Conservation (phyloP, 179 eudicot species). For the Nepenthes alata region DNA sequence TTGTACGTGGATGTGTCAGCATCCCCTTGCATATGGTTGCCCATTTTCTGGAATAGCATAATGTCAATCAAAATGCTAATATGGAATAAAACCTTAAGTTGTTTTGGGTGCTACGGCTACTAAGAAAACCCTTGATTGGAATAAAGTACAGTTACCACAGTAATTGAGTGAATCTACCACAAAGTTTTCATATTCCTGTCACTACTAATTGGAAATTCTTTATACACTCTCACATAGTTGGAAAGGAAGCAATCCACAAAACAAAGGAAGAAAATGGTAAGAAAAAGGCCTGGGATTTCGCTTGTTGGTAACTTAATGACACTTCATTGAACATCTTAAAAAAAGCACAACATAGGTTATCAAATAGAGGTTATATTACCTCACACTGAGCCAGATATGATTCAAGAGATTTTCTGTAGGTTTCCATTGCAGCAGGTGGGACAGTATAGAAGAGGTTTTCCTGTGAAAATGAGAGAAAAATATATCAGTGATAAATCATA, state of each 20-base stretch:
- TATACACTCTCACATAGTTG: not conserved
- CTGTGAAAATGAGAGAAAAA: constrained; percentile 20
- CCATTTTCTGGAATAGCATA: constrained; percentile 39
- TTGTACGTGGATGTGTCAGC: constrained; percentile 52
- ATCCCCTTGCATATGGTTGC: constrained; percentile 49
- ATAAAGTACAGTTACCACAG: too few species aligned
- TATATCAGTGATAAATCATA: constrained; percentile 3
- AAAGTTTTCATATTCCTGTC: not conserved
- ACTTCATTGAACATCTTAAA: not conserved
- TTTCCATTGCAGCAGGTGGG: constrained; percentile 63
- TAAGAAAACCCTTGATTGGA: not conserved
- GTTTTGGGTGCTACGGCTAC: not conserved
- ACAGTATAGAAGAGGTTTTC: constrained; percentile 65
- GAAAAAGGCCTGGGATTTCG: not conserved
- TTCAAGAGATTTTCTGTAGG: constrained; percentile 62
- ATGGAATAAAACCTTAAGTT: not conserved
- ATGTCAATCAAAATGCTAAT: constrained; percentile 5
- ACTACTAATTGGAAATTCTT: too few species aligned
- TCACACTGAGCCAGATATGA: constrained; percentile 39
- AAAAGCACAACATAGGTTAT: not conserved
- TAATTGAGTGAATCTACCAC: too few species aligned
- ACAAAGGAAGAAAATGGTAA: too few species aligned
- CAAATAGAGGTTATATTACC: constrained; percentile 28
- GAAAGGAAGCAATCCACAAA: too few species aligned
- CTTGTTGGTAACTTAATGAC: too few species aligned